Conservation (phyloP, 129 eudicot species). For the Artemisia argyi region DNA sequence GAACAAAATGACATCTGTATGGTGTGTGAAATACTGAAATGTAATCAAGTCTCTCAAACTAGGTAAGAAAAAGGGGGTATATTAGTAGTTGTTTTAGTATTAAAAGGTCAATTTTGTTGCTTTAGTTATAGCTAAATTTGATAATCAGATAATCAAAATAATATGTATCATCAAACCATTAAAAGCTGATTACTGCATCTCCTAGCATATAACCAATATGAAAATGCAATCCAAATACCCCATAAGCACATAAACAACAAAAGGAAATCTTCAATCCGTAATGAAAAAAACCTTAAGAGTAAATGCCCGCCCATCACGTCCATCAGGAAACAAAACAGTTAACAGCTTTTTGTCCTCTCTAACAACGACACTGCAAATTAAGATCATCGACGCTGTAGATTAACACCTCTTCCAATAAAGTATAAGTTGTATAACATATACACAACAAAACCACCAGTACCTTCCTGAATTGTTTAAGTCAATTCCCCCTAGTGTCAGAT, state of each 20-base stretch:
- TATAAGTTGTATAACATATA: conserved; percentile 13
- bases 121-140: too few species aligned
- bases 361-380: conserved; percentile 81
- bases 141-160: too few species aligned
- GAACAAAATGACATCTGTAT: too few species aligned
- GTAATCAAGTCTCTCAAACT: too few species aligned
- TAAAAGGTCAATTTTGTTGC: too few species aligned
- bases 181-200: too few species aligned
- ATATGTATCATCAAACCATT: too few species aligned
- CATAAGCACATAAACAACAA: neutral
- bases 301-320: conserved; percentile 95
- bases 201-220: too few species aligned
- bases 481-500: conserved; percentile 93
- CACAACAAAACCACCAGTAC: conserved; percentile 38
- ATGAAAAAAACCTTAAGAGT: conserved; percentile 72
- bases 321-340: conserved; percentile 96
- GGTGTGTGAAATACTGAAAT: too few species aligned
- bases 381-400: conserved; percentile 20
- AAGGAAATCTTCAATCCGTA: neutral
- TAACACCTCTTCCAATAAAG: conserved; percentile 6
- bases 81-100: too few species aligned
- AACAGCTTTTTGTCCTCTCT: conserved; percentile 92
- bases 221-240: too few species aligned
- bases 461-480: conserved; percentile 98
- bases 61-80: too few species aligned